These are phyloP conservation scores for Imleria badia DNA, from an alignment of 768 basidiomycete genomes.

Conservation along the genomic window DNA sequence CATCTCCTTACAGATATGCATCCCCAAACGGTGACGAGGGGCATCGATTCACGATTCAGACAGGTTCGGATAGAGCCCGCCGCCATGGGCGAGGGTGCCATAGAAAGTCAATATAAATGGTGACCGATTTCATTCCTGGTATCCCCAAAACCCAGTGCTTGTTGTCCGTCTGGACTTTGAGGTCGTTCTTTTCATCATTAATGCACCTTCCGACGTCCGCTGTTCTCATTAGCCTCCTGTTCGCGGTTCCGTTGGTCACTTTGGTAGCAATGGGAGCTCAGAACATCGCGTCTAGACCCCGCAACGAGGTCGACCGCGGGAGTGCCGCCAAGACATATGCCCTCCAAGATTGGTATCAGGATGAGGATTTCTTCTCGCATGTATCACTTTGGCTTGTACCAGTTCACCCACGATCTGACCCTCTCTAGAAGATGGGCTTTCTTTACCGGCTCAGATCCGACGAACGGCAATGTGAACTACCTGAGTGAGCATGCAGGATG, in stretches of 20 bases:
- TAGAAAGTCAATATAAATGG: too few species aligned
- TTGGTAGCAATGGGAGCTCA: conserved; percentile 31
- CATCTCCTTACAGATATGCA: too few species aligned
- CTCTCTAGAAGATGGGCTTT: conserved; percentile 59
- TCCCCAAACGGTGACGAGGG: too few species aligned
- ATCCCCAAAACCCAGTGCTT: neutral
- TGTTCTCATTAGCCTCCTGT: conserved; percentile 26
- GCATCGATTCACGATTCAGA: neutral
- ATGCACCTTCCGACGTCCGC: conserved; percentile 20
- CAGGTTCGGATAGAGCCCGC: neutral
- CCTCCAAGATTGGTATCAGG: conserved; percentile 39
- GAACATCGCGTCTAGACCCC: neutral
- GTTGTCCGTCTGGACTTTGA: neutral
- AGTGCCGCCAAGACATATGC: conserved; percentile 29
- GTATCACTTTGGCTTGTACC: conserved; percentile 12
- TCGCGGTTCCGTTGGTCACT: conserved; percentile 29
- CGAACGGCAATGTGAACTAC: conserved; percentile 67
- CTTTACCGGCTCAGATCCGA: conserved; percentile 61
- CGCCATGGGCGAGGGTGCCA: too few species aligned
- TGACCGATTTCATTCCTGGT: neutral
- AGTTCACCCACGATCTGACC: neutral
- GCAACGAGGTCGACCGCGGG: neutral
- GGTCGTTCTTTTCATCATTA: neutral
- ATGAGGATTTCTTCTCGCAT: conserved; percentile 56
- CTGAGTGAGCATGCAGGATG: conserved; percentile 45